phyloP scores from a whole-genome alignment of 768 basidiomycete species.

The Lyophyllum decastes region DNA sequence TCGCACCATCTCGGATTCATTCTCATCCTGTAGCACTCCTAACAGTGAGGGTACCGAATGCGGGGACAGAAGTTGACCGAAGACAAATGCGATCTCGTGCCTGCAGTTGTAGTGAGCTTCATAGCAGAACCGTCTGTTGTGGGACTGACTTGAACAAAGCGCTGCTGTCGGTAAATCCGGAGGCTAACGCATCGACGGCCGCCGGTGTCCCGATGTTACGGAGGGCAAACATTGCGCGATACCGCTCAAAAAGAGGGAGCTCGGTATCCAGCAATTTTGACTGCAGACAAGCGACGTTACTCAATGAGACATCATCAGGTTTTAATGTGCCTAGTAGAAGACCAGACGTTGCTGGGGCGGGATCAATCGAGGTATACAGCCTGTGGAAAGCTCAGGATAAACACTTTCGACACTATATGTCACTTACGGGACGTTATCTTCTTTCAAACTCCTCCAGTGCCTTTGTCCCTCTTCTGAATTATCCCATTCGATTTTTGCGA shows the following conservation, averaged over 20 bases:
- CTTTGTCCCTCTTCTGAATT: conserved; percentile 69
- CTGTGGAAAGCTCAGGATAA: conserved; percentile 34
- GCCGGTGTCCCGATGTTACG: conserved; percentile 86
- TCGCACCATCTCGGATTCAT: conserved; percentile 94
- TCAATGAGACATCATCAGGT: conserved; percentile 48
- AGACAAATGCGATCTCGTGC: conserved; percentile 98
- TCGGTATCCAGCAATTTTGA: conserved; percentile 62
- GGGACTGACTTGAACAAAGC: conserved; percentile 86
- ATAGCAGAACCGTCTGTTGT: background rate
- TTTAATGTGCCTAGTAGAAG: conserved; percentile 57
- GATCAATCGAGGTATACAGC: conserved; percentile 83
- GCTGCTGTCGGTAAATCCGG: conserved; percentile 86
- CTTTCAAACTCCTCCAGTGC: conserved; percentile 35
- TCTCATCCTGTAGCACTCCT: conserved; percentile 65
- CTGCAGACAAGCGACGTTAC: conserved; percentile 55
- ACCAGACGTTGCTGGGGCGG: conserved; percentile 77
- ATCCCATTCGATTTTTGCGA: conserved; percentile 95
- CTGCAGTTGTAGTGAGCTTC: conserved; percentile 37
- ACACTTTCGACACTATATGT: background rate
- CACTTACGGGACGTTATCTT: conserved; percentile 39
- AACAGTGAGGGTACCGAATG: conserved; percentile 87
- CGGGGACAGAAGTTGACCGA: conserved; percentile 90
- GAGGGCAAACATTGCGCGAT: conserved; percentile 97
- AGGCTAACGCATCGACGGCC: conserved; percentile 89
- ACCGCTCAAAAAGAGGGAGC: conserved; percentile 85